Evolutionary conservation across 2,329 filamentous ascomycete genomes (phyloP).

Genomic region (Akanthomyces uredinophilus): DNA sequence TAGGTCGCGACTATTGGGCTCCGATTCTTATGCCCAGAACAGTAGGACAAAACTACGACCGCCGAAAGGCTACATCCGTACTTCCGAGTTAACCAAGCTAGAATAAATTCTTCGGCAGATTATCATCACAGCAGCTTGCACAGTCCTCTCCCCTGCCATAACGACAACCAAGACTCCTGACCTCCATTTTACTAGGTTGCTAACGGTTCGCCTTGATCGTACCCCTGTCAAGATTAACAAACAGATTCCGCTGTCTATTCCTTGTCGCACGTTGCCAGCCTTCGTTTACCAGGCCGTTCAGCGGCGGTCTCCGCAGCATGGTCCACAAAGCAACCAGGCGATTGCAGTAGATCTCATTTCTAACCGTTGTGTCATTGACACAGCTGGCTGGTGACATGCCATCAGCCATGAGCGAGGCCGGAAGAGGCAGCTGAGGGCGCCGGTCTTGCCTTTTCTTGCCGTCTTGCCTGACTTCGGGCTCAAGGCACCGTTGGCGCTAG

Average conservation of each 20-base stretch:
- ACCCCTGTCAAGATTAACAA: not conserved
- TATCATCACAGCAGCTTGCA: not conserved
- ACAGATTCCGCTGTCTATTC: not conserved
- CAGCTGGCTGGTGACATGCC: not conserved
- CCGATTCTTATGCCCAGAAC: constrained; percentile 1
- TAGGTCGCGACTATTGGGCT: not conserved
- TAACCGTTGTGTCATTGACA: not conserved
- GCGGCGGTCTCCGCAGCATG: not conserved
- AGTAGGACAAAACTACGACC: not conserved
- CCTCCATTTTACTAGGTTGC: not conserved
- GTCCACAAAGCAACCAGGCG: not conserved
- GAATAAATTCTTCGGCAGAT: not conserved
- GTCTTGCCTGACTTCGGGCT: not conserved
- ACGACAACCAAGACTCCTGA: not conserved
- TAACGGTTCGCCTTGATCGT: not conserved
- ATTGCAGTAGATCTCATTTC: not conserved
- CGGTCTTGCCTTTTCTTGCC: not conserved
- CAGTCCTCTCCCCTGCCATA: not conserved
- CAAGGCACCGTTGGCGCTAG: not conserved
- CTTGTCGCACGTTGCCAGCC: not conserved
- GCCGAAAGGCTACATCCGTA: not conserved
- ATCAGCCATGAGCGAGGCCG: not conserved
- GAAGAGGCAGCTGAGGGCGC: not conserved
- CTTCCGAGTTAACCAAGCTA: not conserved
- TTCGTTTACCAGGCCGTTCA: not conserved